A percentile compares a stretch with the other conserved stretches of the same genome.
phyloP scores from a whole-genome alignment of 2,329 filamentous ascomycete species.

The Annulohypoxylon truncatum region DNA sequence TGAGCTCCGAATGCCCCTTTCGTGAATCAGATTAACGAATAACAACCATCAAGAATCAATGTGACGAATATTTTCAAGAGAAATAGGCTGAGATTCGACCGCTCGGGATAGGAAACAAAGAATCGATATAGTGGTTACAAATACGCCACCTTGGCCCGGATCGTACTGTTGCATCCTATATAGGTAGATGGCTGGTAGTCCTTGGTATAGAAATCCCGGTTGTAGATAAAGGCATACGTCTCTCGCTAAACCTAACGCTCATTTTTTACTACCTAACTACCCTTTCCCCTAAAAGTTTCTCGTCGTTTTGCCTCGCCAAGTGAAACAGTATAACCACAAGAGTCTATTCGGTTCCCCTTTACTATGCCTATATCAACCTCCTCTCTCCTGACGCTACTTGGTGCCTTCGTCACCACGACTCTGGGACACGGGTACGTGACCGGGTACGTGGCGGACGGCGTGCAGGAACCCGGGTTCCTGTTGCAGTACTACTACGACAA shows the following conservation, averaged over 20 bases:
- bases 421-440: slow-evolving; percentile 60
- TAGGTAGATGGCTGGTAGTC: slow-evolving; percentile 1
- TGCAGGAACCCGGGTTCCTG: slow-evolving; percentile 47
- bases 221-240: slow-evolving; percentile 24
- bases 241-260: not conserved
- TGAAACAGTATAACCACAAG: not conserved
- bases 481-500: slow-evolving; percentile 51
- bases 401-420: slow-evolving; percentile 46
- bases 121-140: not conserved
- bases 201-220: not conserved
- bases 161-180: slow-evolving; percentile 20
- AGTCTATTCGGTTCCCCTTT: not conserved
- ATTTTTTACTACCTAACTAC: not conserved
- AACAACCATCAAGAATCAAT: slow-evolving; percentile 1
- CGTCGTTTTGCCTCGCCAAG: not conserved
- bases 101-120: not conserved
- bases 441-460: slow-evolving; percentile 60
- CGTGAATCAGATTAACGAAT: slow-evolving; percentile 24
- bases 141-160: not conserved
- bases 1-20: slow-evolving; percentile 36
- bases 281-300: not conserved
- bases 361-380: slow-evolving; percentile 40
- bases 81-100: slow-evolving; percentile 15
- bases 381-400: slow-evolving; percentile 40
- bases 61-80: slow-evolving; percentile 21